Percentiles rank a stretch among this genome's conserved stretches.
Conservation (phyloP, 805 yeast genomes). For the Yarrowia bubula region DNA sequence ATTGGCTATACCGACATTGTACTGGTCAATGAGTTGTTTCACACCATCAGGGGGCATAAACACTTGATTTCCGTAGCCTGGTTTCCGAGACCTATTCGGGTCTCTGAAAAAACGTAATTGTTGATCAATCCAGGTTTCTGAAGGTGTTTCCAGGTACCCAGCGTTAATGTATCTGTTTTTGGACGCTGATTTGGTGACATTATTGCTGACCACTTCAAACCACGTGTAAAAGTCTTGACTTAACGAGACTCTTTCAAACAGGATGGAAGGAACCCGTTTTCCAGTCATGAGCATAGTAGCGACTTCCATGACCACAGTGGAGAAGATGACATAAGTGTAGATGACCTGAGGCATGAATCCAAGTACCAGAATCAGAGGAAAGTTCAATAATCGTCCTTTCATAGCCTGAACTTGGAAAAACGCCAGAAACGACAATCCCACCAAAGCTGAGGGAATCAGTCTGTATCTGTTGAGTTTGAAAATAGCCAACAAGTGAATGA, state of each 20-base stretch:
- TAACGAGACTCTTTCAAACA: slow-evolving; percentile 6
- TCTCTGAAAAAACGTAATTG: background rate
- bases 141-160: slow-evolving; percentile 3
- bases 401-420: slow-evolving; percentile 47
- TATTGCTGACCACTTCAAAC: slow-evolving; percentile 13
- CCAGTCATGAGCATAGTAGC: slow-evolving; percentile 22
- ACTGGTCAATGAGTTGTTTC: slow-evolving; percentile 8
- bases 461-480: slow-evolving; percentile 53
- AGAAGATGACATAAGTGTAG: slow-evolving; percentile 48
- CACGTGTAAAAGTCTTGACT: slow-evolving; percentile 4
- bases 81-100: background rate
- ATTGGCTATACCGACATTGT: slow-evolving; percentile 3
- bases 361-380: slow-evolving; percentile 56
- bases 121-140: slow-evolving; percentile 18
- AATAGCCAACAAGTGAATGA: slow-evolving; percentile 62
- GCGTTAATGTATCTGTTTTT: slow-evolving; percentile 21
- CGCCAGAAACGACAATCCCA: slow-evolving; percentile 53
- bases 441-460: slow-evolving; percentile 58
- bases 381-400: slow-evolving; percentile 45
- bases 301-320: slow-evolving; percentile 9
- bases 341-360: slow-evolving; percentile 69
- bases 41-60: slow-evolving; percentile 18
- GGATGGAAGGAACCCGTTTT: slow-evolving; percentile 10
- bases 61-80: slow-evolving; percentile 18
- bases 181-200: slow-evolving; percentile 8